Percentiles rank a stretch among this genome's conserved stretches.
Evolutionary conservation across 345 rosid genomes (phyloP).

Genomic region (Erucastrum elatum): DNA sequence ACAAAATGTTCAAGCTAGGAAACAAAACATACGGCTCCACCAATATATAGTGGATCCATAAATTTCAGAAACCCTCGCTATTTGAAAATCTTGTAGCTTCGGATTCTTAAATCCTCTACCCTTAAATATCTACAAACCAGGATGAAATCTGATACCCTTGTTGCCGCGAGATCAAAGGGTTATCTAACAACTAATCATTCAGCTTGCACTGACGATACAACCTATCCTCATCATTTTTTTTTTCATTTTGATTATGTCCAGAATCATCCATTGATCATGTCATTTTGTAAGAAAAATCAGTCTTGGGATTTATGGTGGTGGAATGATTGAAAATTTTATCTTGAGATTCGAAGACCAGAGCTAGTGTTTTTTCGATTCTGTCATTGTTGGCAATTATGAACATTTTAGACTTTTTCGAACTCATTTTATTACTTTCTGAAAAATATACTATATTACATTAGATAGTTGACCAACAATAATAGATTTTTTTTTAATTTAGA

Average conservation of each 20-base stretch:
- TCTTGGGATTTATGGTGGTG: too few species aligned
- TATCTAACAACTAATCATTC: background rate
- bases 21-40: slow-evolving; percentile 24
- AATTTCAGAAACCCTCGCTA: background rate
- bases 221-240: background rate
- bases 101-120: background rate
- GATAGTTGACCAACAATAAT: too few species aligned
- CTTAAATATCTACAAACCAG: background rate
- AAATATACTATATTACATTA: too few species aligned
- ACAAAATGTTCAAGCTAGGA: slow-evolving; percentile 10
- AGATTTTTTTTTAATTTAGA: too few species aligned
- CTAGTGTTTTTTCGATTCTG: too few species aligned
- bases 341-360: too few species aligned
- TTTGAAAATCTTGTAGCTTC: background rate
- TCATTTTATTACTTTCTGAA: too few species aligned
- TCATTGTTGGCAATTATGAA: too few species aligned
- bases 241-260: background rate
- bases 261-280: background rate
- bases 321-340: too few species aligned
- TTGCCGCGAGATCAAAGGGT: too few species aligned
- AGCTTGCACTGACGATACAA: background rate
- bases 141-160: background rate
- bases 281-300: background rate
- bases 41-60: slow-evolving; percentile 10
- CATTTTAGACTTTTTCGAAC: too few species aligned